These are phyloP conservation scores for Naganishia friedmannii DNA, from an alignment of 768 basidiomycete species.

Conservation along the genomic window DNA sequence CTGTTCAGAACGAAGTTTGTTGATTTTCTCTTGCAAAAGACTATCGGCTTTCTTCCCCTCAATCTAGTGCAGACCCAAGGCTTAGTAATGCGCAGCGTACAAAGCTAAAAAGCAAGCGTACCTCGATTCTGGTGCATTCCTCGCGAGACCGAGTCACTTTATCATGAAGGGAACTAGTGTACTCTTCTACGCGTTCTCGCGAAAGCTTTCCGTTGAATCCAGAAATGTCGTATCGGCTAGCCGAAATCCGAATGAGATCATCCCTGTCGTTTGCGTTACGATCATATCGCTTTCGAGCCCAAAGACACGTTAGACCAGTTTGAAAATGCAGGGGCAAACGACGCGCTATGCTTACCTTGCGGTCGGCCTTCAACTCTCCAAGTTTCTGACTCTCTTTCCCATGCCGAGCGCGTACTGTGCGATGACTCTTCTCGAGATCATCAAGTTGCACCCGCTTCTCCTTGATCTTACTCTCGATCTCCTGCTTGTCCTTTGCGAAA, in stretches of 20 bases:
- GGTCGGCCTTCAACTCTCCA: slow-evolving; percentile 70
- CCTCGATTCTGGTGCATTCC: slow-evolving; percentile 2
- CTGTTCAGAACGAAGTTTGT: slow-evolving; percentile 64
- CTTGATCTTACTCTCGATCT: slow-evolving; percentile 53
- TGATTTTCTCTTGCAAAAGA: slow-evolving; percentile 53
- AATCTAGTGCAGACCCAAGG: not conserved
- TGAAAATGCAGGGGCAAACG: not conserved
- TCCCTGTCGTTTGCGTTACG: slow-evolving; percentile 70
- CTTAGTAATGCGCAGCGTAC: not conserved
- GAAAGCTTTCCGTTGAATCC: slow-evolving; percentile 59
- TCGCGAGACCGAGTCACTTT: not conserved
- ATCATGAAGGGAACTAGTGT: not conserved
- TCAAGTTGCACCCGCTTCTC: slow-evolving; percentile 57
- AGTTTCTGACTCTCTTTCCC: slow-evolving; percentile 32
- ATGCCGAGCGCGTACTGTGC: slow-evolving; percentile 35
- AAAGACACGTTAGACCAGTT: not conserved
- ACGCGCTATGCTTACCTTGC: slow-evolving; percentile 59
- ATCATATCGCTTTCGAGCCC: slow-evolving; percentile 65
- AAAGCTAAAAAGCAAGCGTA: not conserved
- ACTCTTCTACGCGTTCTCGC: slow-evolving; percentile 8
- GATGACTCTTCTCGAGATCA: slow-evolving; percentile 21
- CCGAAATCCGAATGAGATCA: slow-evolving; percentile 66
- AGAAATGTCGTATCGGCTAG: slow-evolving; percentile 66
- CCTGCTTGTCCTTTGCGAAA: slow-evolving; percentile 51
- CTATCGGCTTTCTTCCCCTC: slow-evolving; percentile 5